phyloP scores from a whole-genome alignment of 2,329 filamentous ascomycete species.

The Colletotrichum caudatum region DNA sequence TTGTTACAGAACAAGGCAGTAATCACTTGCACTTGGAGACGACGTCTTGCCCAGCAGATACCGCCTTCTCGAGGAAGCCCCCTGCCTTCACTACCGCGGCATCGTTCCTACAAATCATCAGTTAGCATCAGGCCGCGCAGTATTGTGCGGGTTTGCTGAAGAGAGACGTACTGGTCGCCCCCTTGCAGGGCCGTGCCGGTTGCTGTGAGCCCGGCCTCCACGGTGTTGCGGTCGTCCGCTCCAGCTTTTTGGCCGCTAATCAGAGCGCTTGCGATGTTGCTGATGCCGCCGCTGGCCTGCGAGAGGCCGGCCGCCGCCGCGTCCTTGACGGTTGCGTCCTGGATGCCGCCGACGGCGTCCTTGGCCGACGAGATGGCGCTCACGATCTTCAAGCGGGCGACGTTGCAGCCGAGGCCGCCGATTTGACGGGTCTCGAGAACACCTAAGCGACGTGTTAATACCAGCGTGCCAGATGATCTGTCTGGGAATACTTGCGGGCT shows the following conservation, averaged over 20 bases:
- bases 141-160: neutral
- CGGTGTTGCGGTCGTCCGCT: neutral
- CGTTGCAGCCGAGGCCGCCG: neutral
- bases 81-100: neutral
- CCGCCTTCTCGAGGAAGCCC: neutral
- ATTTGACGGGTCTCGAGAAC: neutral
- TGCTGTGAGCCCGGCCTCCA: neutral
- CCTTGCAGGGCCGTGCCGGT: conserved; percentile 1
- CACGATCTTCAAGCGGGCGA: conserved; percentile 1
- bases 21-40: neutral
- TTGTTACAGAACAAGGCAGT: neutral
- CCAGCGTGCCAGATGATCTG: neutral
- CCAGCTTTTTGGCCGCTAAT: neutral
- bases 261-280: neutral
- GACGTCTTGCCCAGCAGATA: neutral
- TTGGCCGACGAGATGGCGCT: neutral
- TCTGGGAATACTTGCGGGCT: neutral
- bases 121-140: neutral
- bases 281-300: neutral
- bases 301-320: neutral
- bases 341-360: neutral
- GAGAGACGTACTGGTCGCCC: conserved; percentile 3
- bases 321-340: neutral
- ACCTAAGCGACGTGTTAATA: neutral
- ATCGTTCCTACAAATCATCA: neutral